Percentiles rank a stretch among this genome's conserved stretches.
Conservation (phyloP, 805 yeast species). For the Suhomyces canberraensis region DNA sequence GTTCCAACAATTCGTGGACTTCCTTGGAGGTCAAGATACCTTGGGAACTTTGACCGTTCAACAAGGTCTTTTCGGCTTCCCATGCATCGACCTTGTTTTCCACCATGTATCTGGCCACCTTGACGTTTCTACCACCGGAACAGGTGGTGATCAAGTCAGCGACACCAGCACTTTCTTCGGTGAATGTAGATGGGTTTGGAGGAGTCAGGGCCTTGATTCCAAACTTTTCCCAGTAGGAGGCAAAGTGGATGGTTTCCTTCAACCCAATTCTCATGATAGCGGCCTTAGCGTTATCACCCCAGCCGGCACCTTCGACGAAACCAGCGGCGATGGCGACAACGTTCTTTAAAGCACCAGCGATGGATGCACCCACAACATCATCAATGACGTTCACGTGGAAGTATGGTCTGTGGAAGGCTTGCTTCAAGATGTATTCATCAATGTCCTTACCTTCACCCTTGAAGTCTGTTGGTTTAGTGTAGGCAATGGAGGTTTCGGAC, state of each 20-base stretch:
- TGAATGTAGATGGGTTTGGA: conserved; percentile 77
- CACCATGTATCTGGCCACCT: conserved; percentile 86
- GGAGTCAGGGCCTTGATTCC: conserved; percentile 48
- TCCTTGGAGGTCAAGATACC: conserved; percentile 89
- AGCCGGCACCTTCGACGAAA: conserved; percentile 93
- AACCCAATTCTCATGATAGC: conserved; percentile 97
- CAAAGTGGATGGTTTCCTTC: conserved; percentile 84
- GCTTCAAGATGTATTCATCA: conserved; percentile 68
- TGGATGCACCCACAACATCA: conserved; percentile 94
- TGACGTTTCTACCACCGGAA: conserved; percentile 94
- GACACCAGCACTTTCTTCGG: conserved; percentile 94
- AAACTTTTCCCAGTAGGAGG: conserved; percentile 54
- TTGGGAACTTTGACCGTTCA: conserved; percentile 96
- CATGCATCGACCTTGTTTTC: conserved; percentile 70
- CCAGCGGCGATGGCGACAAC: conserved; percentile 96
- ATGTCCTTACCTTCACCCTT: conserved; percentile 66
- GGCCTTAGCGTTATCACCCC: conserved; percentile 99
- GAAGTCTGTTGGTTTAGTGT: conserved; percentile 68
- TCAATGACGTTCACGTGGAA: conserved; percentile 92
- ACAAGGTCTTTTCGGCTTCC: conserved; percentile 78
- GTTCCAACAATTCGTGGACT: conserved; percentile 77
- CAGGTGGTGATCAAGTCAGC: conserved; percentile 98
- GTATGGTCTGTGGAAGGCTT: conserved; percentile 93
- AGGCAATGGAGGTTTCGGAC: conserved; percentile 98
- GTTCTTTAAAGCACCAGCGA: conserved; percentile 96